A percentile compares a stretch with the other conserved stretches of the same genome.
Evolutionary conservation across 2,329 filamentous ascomycete species (phyloP).

Genomic region (Clarireedia sp.): DNA sequence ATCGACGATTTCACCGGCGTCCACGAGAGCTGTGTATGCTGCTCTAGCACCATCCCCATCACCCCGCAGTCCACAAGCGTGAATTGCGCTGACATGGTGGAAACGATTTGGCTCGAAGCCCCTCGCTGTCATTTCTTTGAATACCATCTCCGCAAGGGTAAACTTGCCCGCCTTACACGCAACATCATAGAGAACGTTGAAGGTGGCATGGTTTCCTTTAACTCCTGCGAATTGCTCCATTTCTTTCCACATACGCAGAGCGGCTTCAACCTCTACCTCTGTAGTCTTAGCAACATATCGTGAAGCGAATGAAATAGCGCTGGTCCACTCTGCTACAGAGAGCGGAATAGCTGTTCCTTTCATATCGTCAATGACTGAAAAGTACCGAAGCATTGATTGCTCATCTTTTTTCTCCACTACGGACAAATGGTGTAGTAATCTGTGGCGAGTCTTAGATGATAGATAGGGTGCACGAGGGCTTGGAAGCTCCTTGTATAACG

Average conservation of each 20-base stretch:
- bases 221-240: constrained; percentile 72
- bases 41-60: constrained; percentile 68
- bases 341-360: constrained; percentile 65
- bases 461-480: constrained; percentile 28
- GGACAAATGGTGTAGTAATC: constrained; percentile 26
- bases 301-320: constrained; percentile 70
- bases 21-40: constrained; percentile 77
- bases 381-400: constrained; percentile 69
- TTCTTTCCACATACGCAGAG: constrained; percentile 74
- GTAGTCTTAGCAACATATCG: constrained; percentile 56
- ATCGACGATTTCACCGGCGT: constrained; percentile 80
- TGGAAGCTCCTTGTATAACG: constrained; percentile 31
- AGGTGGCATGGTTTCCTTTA: constrained; percentile 67
- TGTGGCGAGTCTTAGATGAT: constrained; percentile 21
- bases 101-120: constrained; percentile 65
- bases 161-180: constrained; percentile 83
- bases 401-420: constrained; percentile 28
- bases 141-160: constrained; percentile 72
- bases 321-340: constrained; percentile 67
- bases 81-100: constrained; percentile 74
- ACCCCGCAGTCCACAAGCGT: constrained; percentile 68
- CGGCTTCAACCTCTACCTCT: constrained; percentile 54
- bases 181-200: constrained; percentile 87
- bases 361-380: constrained; percentile 77
- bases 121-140: constrained; percentile 69